Conservation (phyloP, 139 green algal genomes). For the Chlamydomonas sp. region DNA sequence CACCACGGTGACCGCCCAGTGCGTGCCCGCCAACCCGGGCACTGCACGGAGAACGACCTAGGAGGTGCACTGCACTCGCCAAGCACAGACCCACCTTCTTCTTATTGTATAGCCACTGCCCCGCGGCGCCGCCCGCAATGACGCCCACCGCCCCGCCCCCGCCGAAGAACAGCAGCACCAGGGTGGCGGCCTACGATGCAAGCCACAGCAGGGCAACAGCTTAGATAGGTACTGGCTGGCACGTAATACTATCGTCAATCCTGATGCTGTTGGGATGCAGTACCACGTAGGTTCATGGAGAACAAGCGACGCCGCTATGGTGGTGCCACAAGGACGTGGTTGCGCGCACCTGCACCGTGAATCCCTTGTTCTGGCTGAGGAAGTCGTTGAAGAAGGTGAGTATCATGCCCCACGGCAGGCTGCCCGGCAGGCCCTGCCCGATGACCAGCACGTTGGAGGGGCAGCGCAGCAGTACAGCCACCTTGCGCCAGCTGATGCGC, state of each 20-base stretch:
- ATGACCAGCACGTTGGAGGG: conserved; percentile 80
- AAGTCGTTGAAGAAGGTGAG: conserved; percentile 89
- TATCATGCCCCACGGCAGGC: conserved; percentile 85
- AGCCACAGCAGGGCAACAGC: no score
- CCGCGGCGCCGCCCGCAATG: conserved; percentile 70
- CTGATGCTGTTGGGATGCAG: no score
- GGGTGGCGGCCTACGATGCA: conserved; percentile 42
- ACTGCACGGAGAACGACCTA: no score
- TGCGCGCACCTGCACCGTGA: conserved; percentile 42
- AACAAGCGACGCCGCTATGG: no score
- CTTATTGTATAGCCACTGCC: conserved; percentile 86
- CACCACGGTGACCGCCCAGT: no score
- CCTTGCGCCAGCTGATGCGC: conserved; percentile 70
- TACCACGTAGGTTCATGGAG: no score
- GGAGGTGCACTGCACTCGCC: no score
- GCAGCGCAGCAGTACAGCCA: conserved; percentile 56
- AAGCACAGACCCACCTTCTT: background rate
- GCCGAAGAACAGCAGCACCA: conserved; percentile 80
- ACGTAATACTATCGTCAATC: background rate
- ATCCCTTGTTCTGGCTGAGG: conserved; percentile 65
- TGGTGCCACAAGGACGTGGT: no score
- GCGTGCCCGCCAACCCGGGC: no score
- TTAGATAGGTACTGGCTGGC: no score
- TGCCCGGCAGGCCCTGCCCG: conserved; percentile 70
- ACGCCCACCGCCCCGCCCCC: conserved; percentile 75